phyloP scores from a whole-genome alignment of 768 basidiomycete genomes.

The Pisolithus marmoratus region DNA sequence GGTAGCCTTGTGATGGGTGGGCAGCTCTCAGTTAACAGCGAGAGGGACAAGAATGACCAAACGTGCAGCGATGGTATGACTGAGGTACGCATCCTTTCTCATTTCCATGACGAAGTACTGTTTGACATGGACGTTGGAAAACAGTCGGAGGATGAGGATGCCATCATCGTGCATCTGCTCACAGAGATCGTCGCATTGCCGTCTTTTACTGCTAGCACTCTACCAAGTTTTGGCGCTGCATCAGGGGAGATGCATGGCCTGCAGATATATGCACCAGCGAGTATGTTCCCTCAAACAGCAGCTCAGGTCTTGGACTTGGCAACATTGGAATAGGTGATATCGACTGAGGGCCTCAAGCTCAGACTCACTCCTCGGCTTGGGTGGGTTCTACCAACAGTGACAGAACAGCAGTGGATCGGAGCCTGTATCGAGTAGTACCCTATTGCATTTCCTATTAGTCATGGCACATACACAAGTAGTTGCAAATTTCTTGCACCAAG shows the following conservation, averaged over 20 bases:
- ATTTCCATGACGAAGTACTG: slow-evolving; percentile 18
- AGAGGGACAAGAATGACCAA: slow-evolving; percentile 13
- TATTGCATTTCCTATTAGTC: too few species aligned
- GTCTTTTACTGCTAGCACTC: slow-evolving; percentile 25
- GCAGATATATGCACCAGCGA: slow-evolving; percentile 19
- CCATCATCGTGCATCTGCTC: slow-evolving; percentile 26
- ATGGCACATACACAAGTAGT: too few species aligned
- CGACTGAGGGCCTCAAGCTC: slow-evolving; percentile 14
- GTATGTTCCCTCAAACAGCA: slow-evolving; percentile 3
- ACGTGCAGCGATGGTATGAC: slow-evolving; percentile 17
- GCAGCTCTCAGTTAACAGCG: slow-evolving; percentile 30
- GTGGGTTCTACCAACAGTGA: too few species aligned
- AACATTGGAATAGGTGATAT: slow-evolving; percentile 12
- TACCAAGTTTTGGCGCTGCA: slow-evolving; percentile 26
- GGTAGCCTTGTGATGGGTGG: slow-evolving; percentile 95
- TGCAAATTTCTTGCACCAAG: too few species aligned
- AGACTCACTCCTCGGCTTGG: too few species aligned
- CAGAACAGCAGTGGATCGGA: too few species aligned
- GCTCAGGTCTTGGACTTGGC: slow-evolving; percentile 15
- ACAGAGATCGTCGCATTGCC: slow-evolving; percentile 31
- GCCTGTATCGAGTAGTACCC: too few species aligned
- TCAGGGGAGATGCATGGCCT: slow-evolving; percentile 25
- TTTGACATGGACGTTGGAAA: background rate
- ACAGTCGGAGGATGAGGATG: slow-evolving; percentile 45
- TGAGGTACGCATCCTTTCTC: slow-evolving; percentile 29